Percentiles rank a stretch among this genome's conserved stretches.
Evolutionary conservation across 139 green algal species (phyloP).

Genomic region (Chlorella sp.): DNA sequence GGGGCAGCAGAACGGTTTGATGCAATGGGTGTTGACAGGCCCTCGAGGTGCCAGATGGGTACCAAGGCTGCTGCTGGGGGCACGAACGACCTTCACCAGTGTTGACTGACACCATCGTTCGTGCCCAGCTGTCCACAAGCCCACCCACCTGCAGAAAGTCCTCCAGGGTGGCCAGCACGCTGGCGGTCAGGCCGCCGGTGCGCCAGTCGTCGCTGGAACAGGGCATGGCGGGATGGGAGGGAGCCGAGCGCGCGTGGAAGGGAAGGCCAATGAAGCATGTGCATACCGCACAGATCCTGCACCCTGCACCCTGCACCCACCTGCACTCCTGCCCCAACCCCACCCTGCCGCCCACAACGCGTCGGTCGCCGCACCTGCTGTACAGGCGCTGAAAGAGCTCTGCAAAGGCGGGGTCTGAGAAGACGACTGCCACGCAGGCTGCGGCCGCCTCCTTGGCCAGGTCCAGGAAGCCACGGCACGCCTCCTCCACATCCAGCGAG

Average conservation of each 20-base stretch:
- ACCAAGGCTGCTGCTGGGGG: too few relatives aligned
- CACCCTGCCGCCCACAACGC: not conserved
- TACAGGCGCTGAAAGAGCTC: slow-evolving; percentile 57
- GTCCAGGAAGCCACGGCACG: slow-evolving; percentile 75
- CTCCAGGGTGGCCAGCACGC: slow-evolving; percentile 79
- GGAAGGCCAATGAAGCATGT: too few relatives aligned
- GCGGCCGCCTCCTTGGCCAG: slow-evolving; percentile 57
- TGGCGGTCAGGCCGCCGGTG: slow-evolving; percentile 53
- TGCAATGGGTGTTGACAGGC: too few relatives aligned
- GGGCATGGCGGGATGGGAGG: not conserved
- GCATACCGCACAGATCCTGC: too few relatives aligned
- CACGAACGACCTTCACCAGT: too few relatives aligned
- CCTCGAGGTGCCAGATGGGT: too few relatives aligned
- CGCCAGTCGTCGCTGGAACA: slow-evolving; percentile 57
- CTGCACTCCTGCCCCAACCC: too few relatives aligned
- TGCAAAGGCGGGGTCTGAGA: slow-evolving; percentile 51
- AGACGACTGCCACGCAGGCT: slow-evolving; percentile 48
- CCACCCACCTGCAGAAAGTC: slow-evolving; percentile 65
- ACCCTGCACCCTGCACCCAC: too few relatives aligned
- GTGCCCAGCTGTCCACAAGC: too few relatives aligned
- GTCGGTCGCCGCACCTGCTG: not conserved
- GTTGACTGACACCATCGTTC: too few relatives aligned
- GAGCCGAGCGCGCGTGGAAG: too few relatives aligned
- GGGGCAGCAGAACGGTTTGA: too few relatives aligned
- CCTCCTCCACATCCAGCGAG: slow-evolving; percentile 68